Evolutionary conservation across 2,329 filamentous ascomycete species (phyloP).

Genomic region (Colletotrichum acutatum): DNA sequence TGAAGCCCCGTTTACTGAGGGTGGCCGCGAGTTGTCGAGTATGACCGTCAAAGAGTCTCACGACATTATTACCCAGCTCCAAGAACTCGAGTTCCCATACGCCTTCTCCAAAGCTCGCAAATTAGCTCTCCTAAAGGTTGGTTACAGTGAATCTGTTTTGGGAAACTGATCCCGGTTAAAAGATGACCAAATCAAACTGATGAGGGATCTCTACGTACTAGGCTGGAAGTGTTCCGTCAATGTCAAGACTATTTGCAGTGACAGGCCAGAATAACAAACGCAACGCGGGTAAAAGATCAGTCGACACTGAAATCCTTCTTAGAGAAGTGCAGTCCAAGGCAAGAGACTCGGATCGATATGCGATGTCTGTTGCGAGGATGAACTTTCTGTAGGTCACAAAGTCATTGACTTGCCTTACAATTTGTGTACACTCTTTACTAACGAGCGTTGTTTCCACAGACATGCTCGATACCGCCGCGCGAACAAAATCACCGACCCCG

Average conservation of each 20-base stretch:
- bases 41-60: conserved; percentile 30
- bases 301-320: conserved; percentile 62
- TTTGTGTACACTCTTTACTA: neutral
- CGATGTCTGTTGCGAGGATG: conserved; percentile 68
- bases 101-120: conserved; percentile 61
- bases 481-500: conserved; percentile 69
- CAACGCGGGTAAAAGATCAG: conserved; percentile 60
- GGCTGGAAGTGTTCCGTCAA: conserved; percentile 64
- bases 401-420: neutral
- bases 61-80: conserved; percentile 55
- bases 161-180: neutral
- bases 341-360: conserved; percentile 54
- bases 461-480: conserved; percentile 67
- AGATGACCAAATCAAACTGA: neutral
- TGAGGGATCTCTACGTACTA: conserved; percentile 9
- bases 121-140: conserved; percentile 68
- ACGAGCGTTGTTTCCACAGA: neutral
- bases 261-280: conserved; percentile 59
- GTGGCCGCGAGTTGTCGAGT: conserved; percentile 10
- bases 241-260: conserved; percentile 58
- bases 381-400: conserved; percentile 61
- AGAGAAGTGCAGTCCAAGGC: conserved; percentile 57
- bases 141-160: neutral
- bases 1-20: neutral
- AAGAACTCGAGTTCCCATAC: conserved; percentile 66